Conservation (phyloP, 2,329 filamentous ascomycete genomes). For the Exophiala bonariae region DNA sequence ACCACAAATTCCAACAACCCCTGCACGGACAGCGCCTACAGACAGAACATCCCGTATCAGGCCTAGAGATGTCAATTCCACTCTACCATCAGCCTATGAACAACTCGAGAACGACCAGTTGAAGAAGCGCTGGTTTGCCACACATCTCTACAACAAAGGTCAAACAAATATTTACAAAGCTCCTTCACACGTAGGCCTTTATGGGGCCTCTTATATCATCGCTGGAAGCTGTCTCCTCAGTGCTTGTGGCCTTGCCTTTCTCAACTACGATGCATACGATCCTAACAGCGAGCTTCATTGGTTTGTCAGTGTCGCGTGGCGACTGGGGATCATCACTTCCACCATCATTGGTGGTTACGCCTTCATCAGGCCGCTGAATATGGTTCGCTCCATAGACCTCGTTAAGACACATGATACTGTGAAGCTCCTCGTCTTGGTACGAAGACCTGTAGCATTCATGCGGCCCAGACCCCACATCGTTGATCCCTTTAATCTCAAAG, state of each 20-base stretch:
- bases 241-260: constrained; percentile 15
- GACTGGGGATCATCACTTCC: constrained; percentile 17
- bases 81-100: constrained; percentile 3
- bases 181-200: constrained; percentile 17
- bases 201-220: constrained; percentile 17
- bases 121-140: constrained; percentile 17
- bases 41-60: neutral
- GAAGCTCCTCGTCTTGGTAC: constrained; percentile 18
- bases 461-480: constrained; percentile 16
- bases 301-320: constrained; percentile 16
- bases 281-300: constrained; percentile 7
- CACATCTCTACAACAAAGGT: constrained; percentile 17
- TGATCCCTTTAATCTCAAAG: constrained; percentile 17
- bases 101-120: neutral
- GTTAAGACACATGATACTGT: constrained; percentile 12
- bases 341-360: constrained; percentile 13
- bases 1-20: neutral
- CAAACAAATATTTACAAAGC: constrained; percentile 17
- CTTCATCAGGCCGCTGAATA: constrained; percentile 15
- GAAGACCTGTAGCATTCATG: constrained; percentile 18
- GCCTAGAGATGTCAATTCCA: neutral
- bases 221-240: constrained; percentile 11
- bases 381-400: constrained; percentile 19
- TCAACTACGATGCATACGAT: constrained; percentile 14
- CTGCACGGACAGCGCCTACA: neutral